Evolutionary conservation across 495 filamentous ascomycete species (phyloP).

Genomic region (Penicillium riverlandense): DNA sequence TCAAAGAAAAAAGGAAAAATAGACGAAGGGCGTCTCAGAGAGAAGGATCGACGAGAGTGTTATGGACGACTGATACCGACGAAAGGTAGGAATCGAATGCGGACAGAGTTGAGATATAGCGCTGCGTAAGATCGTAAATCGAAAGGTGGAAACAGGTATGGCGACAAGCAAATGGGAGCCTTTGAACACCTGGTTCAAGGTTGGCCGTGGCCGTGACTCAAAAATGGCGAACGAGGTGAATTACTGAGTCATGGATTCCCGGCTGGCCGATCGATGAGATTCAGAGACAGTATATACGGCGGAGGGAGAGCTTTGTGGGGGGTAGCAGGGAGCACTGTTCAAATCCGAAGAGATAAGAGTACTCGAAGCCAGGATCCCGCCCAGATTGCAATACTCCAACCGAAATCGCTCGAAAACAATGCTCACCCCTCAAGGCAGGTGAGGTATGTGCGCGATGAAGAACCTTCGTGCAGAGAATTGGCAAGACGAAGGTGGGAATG

Average conservation of each 20-base stretch:
- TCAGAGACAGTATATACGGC: slow-evolving; percentile 2
- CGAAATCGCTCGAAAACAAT: slow-evolving; percentile 1
- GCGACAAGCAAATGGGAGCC: slow-evolving; percentile 22
- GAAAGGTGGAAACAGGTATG: slow-evolving; percentile 21
- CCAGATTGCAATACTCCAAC: slow-evolving; percentile 8
- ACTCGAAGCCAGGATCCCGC: slow-evolving; percentile 4
- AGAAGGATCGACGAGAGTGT: no score
- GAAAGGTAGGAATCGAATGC: slow-evolving; percentile 19
- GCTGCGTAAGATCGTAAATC: slow-evolving; percentile 48
- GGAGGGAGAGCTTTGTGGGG: slow-evolving; percentile 17
- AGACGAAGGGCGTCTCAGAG: no score
- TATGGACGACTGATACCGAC: not conserved
- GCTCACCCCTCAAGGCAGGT: not conserved
- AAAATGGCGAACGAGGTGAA: slow-evolving; percentile 16
- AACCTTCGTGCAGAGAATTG: slow-evolving; percentile 8
- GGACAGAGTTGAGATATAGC: slow-evolving; percentile 20
- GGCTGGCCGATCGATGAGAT: slow-evolving; percentile 2
- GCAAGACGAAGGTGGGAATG: slow-evolving; percentile 4
- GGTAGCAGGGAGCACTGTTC: slow-evolving; percentile 9
- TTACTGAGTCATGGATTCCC: slow-evolving; percentile 34
- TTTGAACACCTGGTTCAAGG: slow-evolving; percentile 40
- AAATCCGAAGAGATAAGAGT: slow-evolving; percentile 9
- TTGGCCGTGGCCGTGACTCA: slow-evolving; percentile 28
- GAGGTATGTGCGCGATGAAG: slow-evolving; percentile 1
- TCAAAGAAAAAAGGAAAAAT: slow-evolving; percentile 18